phyloP scores from a whole-genome alignment of 1,284 basidiomycete genomes.

The Trichosporon ovoides region DNA sequence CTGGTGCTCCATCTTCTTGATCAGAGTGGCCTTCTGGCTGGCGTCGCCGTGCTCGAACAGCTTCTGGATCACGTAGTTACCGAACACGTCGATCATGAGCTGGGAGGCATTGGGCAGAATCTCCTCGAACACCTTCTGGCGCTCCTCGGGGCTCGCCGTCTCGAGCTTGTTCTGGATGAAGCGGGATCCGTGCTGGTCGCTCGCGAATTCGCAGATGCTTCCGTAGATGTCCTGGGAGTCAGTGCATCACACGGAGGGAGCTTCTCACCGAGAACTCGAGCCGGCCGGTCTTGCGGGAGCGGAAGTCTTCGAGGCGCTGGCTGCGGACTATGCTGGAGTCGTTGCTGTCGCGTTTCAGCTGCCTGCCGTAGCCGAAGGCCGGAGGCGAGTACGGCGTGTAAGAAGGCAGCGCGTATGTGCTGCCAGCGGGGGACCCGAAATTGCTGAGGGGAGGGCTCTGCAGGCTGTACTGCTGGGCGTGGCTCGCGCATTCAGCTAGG shows the following conservation, averaged over 20 bases:
- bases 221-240: slow-evolving; percentile 64
- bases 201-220: slow-evolving; percentile 84
- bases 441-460: slow-evolving; percentile 7
- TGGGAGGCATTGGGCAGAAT: slow-evolving; percentile 74
- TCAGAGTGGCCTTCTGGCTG: slow-evolving; percentile 66
- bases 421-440: slow-evolving; percentile 4
- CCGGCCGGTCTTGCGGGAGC: slow-evolving; percentile 65
- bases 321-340: slow-evolving; percentile 53
- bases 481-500: neutral
- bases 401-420: slow-evolving; percentile 30
- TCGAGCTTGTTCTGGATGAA: slow-evolving; percentile 84
- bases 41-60: slow-evolving; percentile 83
- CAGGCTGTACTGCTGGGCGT: slow-evolving; percentile 5
- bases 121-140: slow-evolving; percentile 80
- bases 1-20: slow-evolving; percentile 71
- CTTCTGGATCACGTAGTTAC: slow-evolving; percentile 96
- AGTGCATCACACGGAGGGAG: neutral
- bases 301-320: slow-evolving; percentile 74
- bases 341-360: slow-evolving; percentile 9
- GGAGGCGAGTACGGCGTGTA: slow-evolving; percentile 11
- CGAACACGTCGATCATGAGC: slow-evolving; percentile 91
- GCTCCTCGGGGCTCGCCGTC: slow-evolving; percentile 68
- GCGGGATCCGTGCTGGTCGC: slow-evolving; percentile 88
- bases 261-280: slow-evolving; percentile 72
- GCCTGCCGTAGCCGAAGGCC: neutral